Evolutionary conservation across 2,329 filamentous ascomycete genomes (phyloP).

Genomic region (Apiospora saccharicola): DNA sequence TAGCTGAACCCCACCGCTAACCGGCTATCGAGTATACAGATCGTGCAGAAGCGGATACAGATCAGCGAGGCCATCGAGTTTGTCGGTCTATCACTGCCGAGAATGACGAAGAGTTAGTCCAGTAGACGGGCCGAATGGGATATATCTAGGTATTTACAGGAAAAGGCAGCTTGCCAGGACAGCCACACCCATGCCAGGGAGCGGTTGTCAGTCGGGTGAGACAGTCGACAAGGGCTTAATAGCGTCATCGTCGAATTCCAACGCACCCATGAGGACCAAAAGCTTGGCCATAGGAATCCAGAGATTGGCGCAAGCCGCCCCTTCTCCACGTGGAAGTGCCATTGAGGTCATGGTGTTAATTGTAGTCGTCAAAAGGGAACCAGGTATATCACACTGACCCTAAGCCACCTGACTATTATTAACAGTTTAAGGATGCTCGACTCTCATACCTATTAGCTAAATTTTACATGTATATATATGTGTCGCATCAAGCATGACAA

Average conservation of each 20-base stretch:
- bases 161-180: background rate
- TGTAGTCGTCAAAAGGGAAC: background rate
- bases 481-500: background rate
- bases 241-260: background rate
- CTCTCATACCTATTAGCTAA: background rate
- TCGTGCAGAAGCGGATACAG: background rate
- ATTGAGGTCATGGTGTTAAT: background rate
- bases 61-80: background rate
- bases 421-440: background rate
- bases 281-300: background rate
- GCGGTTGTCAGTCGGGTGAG: background rate
- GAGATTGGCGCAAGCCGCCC: background rate
- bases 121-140: background rate
- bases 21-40: constrained; percentile 2
- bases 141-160: background rate
- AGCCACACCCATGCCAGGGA: background rate
- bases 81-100: background rate
- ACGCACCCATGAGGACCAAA: background rate
- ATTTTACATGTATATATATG: background rate
- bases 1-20: background rate
- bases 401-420: background rate
- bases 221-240: background rate
- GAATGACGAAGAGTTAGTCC: background rate
- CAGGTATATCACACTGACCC: background rate
- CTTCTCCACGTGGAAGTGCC: background rate